Base-by-base conservation (phyloP, 108 stramenopile species). In the Cyclotella atomus region DNA sequence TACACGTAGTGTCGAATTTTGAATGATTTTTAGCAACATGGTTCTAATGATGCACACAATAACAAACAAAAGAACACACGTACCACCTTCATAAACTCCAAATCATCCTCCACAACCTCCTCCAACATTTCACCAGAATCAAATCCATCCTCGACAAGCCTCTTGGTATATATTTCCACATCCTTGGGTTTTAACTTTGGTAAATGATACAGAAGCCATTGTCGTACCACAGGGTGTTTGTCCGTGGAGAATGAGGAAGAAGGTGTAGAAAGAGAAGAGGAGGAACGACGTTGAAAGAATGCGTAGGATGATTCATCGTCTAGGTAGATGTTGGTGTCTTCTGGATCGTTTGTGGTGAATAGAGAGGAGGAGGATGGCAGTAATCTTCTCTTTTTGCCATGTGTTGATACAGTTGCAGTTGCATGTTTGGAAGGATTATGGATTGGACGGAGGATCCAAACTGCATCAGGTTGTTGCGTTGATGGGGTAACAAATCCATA, bases 71-170 rank as follows among this genome's bases (percentile, higher is more conserved):
- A 28, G 10, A 52, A 23, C 52, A 9, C 10, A 57, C 56, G 29
- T n/a, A 57, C 64, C 45, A 46, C 54, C 21, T 65, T 74, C 73
- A 74, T 65, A 45, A 74, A 74, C 36, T 65, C 29, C 45, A 74
- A 74, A 57, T 74, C 73, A 25, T 65, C 64, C 53, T 64, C 64
- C 44, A 47, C 36, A 24, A 74, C 62, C 41, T 54, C 64, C 17
- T 21, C 44, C 8, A 74, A 55, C 20, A 21, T 47, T 14, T 45
- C 55, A 14, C 28, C 45, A 7, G 54, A 65, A 74, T 74, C 73
- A 46, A 66, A 74, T 0, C 73, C 73, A 57, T 74, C 73, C 36
- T 65, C 30, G 5, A 74, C 2, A 2, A 74, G 46, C n/a, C 38
- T 23, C 33, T 33, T 32, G 20, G 64, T 54, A 16, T 74, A 74